These are phyloP conservation scores for Acer negundo DNA, from an alignment of 345 rosid genomes.

Conservation along the genomic window DNA sequence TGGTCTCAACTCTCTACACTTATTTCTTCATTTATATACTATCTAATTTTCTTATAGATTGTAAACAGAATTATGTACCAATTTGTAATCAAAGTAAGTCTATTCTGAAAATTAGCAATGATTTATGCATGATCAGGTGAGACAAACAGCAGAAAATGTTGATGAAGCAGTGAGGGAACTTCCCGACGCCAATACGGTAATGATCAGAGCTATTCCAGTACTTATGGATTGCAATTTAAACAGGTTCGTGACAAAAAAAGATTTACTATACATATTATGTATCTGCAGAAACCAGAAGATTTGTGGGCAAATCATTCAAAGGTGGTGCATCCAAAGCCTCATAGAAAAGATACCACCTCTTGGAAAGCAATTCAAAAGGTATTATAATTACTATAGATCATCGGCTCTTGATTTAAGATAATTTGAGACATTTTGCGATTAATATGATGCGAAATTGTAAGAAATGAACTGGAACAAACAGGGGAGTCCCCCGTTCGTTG, in stretches of 20 bases:
- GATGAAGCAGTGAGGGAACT: constrained; percentile 93
- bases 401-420: neutral
- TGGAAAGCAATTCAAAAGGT: constrained; percentile 89
- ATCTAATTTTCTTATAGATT: too few species aligned
- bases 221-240: neutral
- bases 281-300: constrained; percentile 86
- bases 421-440: neutral
- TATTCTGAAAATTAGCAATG: constrained; percentile 8
- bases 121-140: constrained; percentile 51
- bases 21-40: neutral
- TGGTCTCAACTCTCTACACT: constrained; percentile 43
- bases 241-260: neutral
- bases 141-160: constrained; percentile 81
- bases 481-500: neutral
- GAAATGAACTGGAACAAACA: neutral
- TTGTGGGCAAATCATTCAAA: constrained; percentile 90
- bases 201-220: constrained; percentile 6
- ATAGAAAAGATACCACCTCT: constrained; percentile 66
- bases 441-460: neutral
- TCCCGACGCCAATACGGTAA: constrained; percentile 93
- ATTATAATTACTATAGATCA: neutral
- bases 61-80: neutral
- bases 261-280: constrained; percentile 8
- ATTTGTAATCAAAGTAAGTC: neutral
- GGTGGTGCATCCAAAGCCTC: constrained; percentile 81